Conservation (phyloP, 2,329 filamentous ascomycete genomes). For the Thielaviopsis cerberus region DNA sequence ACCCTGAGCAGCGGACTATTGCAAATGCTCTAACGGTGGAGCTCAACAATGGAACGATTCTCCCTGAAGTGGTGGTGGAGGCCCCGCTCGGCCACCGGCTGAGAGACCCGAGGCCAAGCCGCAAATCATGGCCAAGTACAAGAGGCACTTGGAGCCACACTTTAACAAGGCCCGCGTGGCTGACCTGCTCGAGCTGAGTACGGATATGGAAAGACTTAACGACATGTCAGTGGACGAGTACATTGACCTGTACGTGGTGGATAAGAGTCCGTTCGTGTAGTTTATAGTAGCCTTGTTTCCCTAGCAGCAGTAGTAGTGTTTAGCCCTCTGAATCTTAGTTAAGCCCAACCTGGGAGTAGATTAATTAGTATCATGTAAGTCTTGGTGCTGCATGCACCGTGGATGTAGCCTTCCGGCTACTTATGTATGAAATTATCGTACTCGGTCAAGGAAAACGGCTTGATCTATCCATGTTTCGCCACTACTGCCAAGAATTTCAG, state of each 20-base stretch:
- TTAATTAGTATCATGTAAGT: neutral
- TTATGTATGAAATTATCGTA: neutral
- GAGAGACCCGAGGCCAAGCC: constrained; percentile 92
- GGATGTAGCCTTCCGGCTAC: too few species aligned
- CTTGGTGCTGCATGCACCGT: too few species aligned
- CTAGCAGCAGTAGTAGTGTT: neutral
- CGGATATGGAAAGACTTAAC: constrained; percentile 59
- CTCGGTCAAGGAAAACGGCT: neutral
- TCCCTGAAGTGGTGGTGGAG: constrained; percentile 82
- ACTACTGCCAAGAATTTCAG: neutral
- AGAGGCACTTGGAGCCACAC: constrained; percentile 75
- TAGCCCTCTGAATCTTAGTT: neutral
- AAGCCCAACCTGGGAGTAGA: too few species aligned
- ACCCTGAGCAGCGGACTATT: constrained; percentile 84
- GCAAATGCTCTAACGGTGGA: constrained; percentile 91
- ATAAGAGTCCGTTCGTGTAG: constrained; percentile 25
- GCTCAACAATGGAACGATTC: constrained; percentile 78
- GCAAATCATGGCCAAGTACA: constrained; percentile 87
- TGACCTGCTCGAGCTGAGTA: constrained; percentile 63
- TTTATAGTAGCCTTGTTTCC: neutral
- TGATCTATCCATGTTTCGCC: neutral
- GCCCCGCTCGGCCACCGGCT: constrained; percentile 84
- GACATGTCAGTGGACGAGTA: constrained; percentile 76
- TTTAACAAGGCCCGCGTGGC: constrained; percentile 58
- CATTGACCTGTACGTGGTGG: constrained; percentile 59